Percentiles rank a stretch among this genome's conserved stretches.
phyloP scores from a whole-genome alignment of 2,329 filamentous ascomycete genomes.

The Aspergillus neotritici region DNA sequence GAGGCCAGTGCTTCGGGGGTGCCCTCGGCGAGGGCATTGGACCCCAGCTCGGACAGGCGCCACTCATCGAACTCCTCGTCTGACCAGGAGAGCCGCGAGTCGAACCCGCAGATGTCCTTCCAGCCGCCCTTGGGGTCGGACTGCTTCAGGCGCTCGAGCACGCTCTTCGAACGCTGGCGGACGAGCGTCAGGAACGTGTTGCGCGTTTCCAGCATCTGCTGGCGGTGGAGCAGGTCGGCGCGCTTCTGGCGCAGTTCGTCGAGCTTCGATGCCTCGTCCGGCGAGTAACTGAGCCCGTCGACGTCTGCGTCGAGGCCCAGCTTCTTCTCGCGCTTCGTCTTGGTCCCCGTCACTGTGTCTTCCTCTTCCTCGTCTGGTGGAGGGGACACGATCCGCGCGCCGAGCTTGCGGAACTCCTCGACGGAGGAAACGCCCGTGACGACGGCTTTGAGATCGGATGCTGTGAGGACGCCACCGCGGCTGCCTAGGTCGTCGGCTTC shows the following conservation, averaged over 20 bases:
- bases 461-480: slow-evolving; percentile 39
- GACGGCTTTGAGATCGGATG: slow-evolving; percentile 39
- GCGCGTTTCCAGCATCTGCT: slow-evolving; percentile 38
- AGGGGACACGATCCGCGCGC: slow-evolving; percentile 33
- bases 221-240: slow-evolving; percentile 30
- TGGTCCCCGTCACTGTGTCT: slow-evolving; percentile 10
- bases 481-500: slow-evolving; percentile 34
- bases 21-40: slow-evolving; percentile 36
- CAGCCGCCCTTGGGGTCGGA: slow-evolving; percentile 41
- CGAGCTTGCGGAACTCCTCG: slow-evolving; percentile 38
- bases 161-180: slow-evolving; percentile 36
- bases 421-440: slow-evolving; percentile 34
- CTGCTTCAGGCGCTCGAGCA: slow-evolving; percentile 42
- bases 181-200: slow-evolving; percentile 40
- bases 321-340: slow-evolving; percentile 18
- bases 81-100: slow-evolving; percentile 42
- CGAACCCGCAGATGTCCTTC: slow-evolving; percentile 48
- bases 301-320: slow-evolving; percentile 26
- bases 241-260: slow-evolving; percentile 32
- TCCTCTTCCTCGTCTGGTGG: slow-evolving; percentile 22
- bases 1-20: slow-evolving; percentile 29
- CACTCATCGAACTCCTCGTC: slow-evolving; percentile 46
- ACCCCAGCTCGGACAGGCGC: slow-evolving; percentile 36
- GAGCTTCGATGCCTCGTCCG: slow-evolving; percentile 36
- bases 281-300: slow-evolving; percentile 30